A percentile compares a stretch with the other conserved stretches of the same genome.
Conservation (phyloP, 2,329 filamentous ascomycete genomes). For the Ophiostoma ulmi region DNA sequence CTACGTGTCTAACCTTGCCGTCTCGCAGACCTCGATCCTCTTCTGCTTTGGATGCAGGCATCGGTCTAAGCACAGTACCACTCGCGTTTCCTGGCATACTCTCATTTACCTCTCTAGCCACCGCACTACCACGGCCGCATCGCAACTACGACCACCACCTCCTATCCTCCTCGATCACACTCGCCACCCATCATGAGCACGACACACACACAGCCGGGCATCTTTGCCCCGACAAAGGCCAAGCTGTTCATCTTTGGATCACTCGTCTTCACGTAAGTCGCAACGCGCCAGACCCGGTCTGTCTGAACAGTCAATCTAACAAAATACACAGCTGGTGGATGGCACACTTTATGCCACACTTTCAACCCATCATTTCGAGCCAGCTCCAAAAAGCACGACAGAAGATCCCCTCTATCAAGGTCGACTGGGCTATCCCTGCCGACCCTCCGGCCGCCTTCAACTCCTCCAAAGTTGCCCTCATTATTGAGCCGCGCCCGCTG, state of each 20-base stretch:
- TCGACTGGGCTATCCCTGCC: constrained; percentile 37
- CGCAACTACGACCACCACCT: background rate
- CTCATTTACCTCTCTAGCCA: constrained; percentile 5
- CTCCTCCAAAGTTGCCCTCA: constrained; percentile 46
- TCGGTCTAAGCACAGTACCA: constrained; percentile 1
- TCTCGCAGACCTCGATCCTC: background rate
- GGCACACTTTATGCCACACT: constrained; percentile 41
- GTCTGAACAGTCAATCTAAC: background rate
- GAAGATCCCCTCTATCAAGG: constrained; percentile 39
- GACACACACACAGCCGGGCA: constrained; percentile 26
- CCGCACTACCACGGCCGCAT: background rate
- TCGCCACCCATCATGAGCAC: constrained; percentile 26
- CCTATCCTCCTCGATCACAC: background rate
- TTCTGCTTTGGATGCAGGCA: constrained; percentile 1
- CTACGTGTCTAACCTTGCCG: background rate
- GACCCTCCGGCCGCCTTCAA: constrained; percentile 41
- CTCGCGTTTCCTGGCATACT: background rate
- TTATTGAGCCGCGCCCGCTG: constrained; percentile 47
- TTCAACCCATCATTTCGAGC: constrained; percentile 40
- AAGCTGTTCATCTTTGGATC: constrained; percentile 37
- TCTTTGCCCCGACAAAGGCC: constrained; percentile 35
- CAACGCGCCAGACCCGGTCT: background rate
- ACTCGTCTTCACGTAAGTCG: constrained; percentile 38
- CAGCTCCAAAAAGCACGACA: constrained; percentile 39
- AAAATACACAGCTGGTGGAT: constrained; percentile 42